These are phyloP conservation scores for Candida michaelii DNA, from an alignment of 805 yeast genomes.

Conservation along the genomic window DNA sequence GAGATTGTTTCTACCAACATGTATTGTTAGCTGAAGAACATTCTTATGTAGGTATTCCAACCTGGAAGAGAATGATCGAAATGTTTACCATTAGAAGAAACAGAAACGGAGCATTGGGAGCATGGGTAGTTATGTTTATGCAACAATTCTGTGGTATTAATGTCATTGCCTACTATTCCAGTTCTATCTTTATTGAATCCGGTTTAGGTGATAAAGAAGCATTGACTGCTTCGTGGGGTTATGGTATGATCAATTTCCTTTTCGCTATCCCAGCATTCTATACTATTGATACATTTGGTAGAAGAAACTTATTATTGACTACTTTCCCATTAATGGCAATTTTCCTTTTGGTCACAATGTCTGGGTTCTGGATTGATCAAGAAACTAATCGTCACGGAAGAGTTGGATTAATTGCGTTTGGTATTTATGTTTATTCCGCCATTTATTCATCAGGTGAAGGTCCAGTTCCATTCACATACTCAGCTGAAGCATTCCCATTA, in stretches of 20 bases:
- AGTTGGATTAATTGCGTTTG: conserved; percentile 65
- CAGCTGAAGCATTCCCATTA: conserved; percentile 79
- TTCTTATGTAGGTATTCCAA: conserved; percentile 47
- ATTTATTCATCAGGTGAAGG: conserved; percentile 86
- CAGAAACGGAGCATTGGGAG: conserved; percentile 77
- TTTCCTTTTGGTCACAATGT: conserved; percentile 61
- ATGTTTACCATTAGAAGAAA: conserved; percentile 74
- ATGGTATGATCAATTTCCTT: conserved; percentile 75
- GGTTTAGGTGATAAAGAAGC: conserved; percentile 64
- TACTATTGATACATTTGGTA: conserved; percentile 75
- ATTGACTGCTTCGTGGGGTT: conserved; percentile 80
- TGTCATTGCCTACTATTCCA: conserved; percentile 82
- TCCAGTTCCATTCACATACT: conserved; percentile 85
- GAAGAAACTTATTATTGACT: conserved; percentile 56
- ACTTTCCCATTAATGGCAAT: conserved; percentile 66
- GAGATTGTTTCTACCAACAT: conserved; percentile 61
- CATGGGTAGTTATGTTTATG: conserved; percentile 83
- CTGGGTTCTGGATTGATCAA: conserved; percentile 67
- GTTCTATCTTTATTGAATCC: conserved; percentile 68
- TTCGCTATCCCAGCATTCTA: conserved; percentile 82
- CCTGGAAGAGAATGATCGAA: conserved; percentile 48
- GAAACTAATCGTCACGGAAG: conserved; percentile 46
- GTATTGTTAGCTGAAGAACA: conserved; percentile 63
- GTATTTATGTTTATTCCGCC: conserved; percentile 69
- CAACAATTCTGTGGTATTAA: conserved; percentile 91